Evolutionary conservation across 257 asterid species (phyloP).

Genomic region (Gentiana straminea): DNA sequence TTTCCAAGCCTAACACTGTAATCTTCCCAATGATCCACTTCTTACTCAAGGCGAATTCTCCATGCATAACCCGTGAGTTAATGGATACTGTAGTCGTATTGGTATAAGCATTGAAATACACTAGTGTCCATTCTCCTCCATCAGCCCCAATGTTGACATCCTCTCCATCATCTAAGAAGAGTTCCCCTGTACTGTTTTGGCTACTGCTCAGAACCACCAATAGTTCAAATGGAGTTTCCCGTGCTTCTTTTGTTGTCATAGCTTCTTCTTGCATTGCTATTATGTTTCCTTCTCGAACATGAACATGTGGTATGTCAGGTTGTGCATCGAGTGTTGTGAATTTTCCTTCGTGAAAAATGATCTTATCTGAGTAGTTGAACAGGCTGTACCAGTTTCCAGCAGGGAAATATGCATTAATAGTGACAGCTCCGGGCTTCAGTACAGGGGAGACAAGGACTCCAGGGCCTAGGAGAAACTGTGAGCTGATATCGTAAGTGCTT

Average conservation of each 20-base stretch:
- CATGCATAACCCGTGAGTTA: constrained; percentile 23
- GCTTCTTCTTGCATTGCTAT: constrained; percentile 91
- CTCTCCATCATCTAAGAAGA: constrained; percentile 20
- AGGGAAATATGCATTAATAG: constrained; percentile 59
- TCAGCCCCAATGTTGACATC: background rate
- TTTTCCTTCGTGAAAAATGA: constrained; percentile 28
- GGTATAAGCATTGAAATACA: constrained; percentile 13
- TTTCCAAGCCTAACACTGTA: constrained; percentile 26
- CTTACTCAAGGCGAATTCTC: constrained; percentile 21
- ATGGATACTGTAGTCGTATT: constrained; percentile 9
- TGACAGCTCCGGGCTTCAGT: constrained; percentile 30
- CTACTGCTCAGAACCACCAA: constrained; percentile 62
- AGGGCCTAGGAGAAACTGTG: constrained; percentile 76
- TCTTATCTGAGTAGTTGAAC: constrained; percentile 55
- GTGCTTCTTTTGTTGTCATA: constrained; percentile 61
- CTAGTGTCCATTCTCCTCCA: too few relatives aligned
- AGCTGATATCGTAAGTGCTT: constrained; percentile 50
- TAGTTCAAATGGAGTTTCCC: constrained; percentile 71
- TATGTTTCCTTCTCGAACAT: constrained; percentile 60
- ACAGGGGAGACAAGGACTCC: constrained; percentile 85
- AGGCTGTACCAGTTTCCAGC: constrained; percentile 74
- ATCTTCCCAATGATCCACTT: constrained; percentile 23
- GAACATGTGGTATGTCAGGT: constrained; percentile 54
- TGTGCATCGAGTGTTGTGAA: constrained; percentile 56
- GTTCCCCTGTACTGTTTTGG: too few relatives aligned